Evolutionary conservation across 352 stramenopile species (phyloP), one percentile per base, ranked within the genome.

Genomic region (Detonula confervacea): DNA sequence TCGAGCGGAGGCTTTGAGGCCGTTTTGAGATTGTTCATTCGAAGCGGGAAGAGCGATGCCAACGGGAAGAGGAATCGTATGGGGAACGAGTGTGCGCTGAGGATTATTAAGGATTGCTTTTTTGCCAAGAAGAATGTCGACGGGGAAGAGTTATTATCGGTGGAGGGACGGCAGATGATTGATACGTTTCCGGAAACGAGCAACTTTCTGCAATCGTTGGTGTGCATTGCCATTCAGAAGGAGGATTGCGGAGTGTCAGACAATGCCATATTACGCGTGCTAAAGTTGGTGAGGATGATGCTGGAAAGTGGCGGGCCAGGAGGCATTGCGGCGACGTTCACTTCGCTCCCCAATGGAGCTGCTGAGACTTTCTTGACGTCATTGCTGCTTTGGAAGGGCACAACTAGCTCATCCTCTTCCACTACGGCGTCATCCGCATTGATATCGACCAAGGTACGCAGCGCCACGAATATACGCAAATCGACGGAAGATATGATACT

Each of bases 81-180:
- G 83, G 90, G 87, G 1, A 92, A 94, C 77, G 86, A 84, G 33
- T 90, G 85, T 54, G 86, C 87, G 12, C 67, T 95, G 24, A 82
- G 90, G 42, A 92, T 95, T 39, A 67, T 95, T 8, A 93, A 92
- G 61, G 86, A 80, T 18, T 93, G 90, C 64, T 83, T 95, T 39
- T 91, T 93, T 61, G 47, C 49, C 16, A 63, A 72, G 30, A 42
- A 66, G 33, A 56, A 46, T 5, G 75, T 60, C 29, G 60, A 77
- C 20, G 37, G 56, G 7, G 37, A 66, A 22, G 47, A 35, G 18
- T 24, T 37, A 39, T 64, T 90, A 24, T 85, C 89, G 30, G 68
- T 84, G 2, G 73, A 74, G 42, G 90, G 88, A 18, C 70, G 20
- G 16, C 46, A 74, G 30, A 65, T 92, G 30, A 63, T 93, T 30